Evolutionary conservation across 2,329 filamentous ascomycete genomes (phyloP).

Genomic region (Helotiales sp.): DNA sequence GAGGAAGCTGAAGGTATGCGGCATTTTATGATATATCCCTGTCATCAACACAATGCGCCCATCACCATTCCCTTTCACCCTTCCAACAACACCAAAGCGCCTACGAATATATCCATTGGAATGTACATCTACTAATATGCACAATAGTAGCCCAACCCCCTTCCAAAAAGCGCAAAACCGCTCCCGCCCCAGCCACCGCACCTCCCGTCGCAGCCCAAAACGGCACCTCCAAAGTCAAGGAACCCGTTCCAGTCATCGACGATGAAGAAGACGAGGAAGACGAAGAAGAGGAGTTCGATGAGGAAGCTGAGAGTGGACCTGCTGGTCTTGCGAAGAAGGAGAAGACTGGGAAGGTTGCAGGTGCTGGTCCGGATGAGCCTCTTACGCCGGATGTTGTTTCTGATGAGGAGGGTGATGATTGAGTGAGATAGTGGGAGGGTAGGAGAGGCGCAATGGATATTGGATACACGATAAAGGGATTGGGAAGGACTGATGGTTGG

Average conservation of each 20-base stretch:
- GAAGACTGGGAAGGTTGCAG: slow-evolving; percentile 8
- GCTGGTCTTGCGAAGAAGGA: slow-evolving; percentile 10
- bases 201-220: neutral
- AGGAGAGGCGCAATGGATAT: neutral
- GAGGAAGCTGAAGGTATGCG: slow-evolving; percentile 25
- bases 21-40: slow-evolving; percentile 7
- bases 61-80: neutral
- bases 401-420: slow-evolving; percentile 21
- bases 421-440: neutral
- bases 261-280: slow-evolving; percentile 19
- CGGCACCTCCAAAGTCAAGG: slow-evolving; percentile 12
- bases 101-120: too few relatives aligned
- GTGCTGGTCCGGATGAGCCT: slow-evolving; percentile 18
- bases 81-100: too few relatives aligned
- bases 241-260: slow-evolving; percentile 10
- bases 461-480: neutral
- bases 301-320: slow-evolving; percentile 8
- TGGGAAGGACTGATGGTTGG: neutral
- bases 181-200: slow-evolving; percentile 6
- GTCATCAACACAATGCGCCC: neutral
- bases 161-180: slow-evolving; percentile 33
- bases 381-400: slow-evolving; percentile 10
- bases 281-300: slow-evolving; percentile 10
- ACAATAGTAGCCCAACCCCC: slow-evolving; percentile 22
- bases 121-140: slow-evolving; percentile 9